These are phyloP conservation scores for Talaromyces sp. DNA, from an alignment of 2,329 filamentous ascomycete genomes.

Conservation along the genomic window DNA sequence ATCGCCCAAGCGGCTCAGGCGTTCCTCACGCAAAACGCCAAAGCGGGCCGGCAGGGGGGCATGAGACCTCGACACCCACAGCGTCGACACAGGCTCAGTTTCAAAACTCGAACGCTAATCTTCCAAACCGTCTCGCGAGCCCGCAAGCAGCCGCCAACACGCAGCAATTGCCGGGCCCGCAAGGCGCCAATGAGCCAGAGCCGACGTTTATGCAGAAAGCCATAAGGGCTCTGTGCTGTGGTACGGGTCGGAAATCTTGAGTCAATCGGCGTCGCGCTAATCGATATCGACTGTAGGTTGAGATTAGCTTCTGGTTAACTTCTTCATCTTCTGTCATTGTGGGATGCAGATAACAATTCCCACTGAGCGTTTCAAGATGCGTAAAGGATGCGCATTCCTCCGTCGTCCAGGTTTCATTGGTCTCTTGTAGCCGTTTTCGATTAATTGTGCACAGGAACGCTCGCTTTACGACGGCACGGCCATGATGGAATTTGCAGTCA, in stretches of 20 bases:
- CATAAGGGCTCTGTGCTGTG: slow-evolving; percentile 89
- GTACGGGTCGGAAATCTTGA: slow-evolving; percentile 42
- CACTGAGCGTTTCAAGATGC: neutral
- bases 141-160: slow-evolving; percentile 55
- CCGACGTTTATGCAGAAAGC: slow-evolving; percentile 85
- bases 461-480: slow-evolving; percentile 16
- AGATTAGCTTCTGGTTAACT: slow-evolving; percentile 14
- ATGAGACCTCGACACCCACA: slow-evolving; percentile 75
- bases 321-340: neutral
- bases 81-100: slow-evolving; percentile 94
- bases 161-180: slow-evolving; percentile 53
- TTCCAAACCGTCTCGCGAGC: slow-evolving; percentile 59
- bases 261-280: slow-evolving; percentile 16
- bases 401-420: slow-evolving; percentile 9
- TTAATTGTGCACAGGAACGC: slow-evolving; percentile 11
- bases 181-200: slow-evolving; percentile 62
- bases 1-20: slow-evolving; percentile 72
- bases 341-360: neutral
- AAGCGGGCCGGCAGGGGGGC: slow-evolving; percentile 47
- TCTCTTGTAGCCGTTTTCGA: slow-evolving; percentile 9
- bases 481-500: slow-evolving; percentile 14
- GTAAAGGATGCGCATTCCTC: neutral
- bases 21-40: slow-evolving; percentile 70
- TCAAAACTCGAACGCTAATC: slow-evolving; percentile 89
- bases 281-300: slow-evolving; percentile 30